Evolutionary conservation across 2,329 filamentous ascomycete species (phyloP).

Genomic region (Colletotrichum sidae): DNA sequence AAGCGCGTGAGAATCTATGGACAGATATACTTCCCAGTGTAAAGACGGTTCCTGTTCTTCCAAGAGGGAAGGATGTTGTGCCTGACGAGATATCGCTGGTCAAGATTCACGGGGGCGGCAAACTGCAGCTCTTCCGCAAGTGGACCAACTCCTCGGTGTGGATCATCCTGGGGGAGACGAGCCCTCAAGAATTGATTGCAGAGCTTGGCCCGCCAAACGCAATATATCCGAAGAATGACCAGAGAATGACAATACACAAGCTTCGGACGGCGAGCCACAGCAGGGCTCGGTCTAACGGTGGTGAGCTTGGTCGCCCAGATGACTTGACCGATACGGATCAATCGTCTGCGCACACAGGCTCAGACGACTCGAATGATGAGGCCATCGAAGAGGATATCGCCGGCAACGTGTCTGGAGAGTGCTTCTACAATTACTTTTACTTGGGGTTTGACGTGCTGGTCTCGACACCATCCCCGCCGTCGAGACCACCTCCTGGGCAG

Average conservation of each 20-base stretch:
- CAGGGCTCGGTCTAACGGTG: conserved; percentile 58
- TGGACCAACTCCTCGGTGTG: conserved; percentile 74
- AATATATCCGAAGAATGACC: conserved; percentile 91
- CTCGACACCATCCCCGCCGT: conserved; percentile 78
- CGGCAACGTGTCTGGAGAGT: conserved; percentile 73
- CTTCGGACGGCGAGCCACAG: conserved; percentile 65
- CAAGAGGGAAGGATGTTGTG: conserved; percentile 80
- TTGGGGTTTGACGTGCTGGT: conserved; percentile 94
- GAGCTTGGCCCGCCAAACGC: conserved; percentile 94
- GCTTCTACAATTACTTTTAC: conserved; percentile 98
- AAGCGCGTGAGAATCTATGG: conserved; percentile 82
- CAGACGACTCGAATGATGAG: conserved; percentile 73
- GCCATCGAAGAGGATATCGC: conserved; percentile 67
- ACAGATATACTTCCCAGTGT: conserved; percentile 79
- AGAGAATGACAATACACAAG: conserved; percentile 87
- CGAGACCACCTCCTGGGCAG: conserved; percentile 68
- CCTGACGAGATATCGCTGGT: conserved; percentile 90
- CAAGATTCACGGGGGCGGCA: conserved; percentile 81
- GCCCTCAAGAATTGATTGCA: conserved; percentile 89
- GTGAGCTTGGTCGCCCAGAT: conserved; percentile 60
- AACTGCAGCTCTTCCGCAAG: conserved; percentile 81
- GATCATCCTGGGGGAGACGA: conserved; percentile 86
- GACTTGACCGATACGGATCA: conserved; percentile 79
- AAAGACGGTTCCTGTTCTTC: conserved; percentile 75
- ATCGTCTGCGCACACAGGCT: conserved; percentile 77